Evolutionary conservation across 129 eudicot genomes (phyloP), one percentile per base, ranked within the genome.

Genomic region (Dittrichia graveolens): DNA sequence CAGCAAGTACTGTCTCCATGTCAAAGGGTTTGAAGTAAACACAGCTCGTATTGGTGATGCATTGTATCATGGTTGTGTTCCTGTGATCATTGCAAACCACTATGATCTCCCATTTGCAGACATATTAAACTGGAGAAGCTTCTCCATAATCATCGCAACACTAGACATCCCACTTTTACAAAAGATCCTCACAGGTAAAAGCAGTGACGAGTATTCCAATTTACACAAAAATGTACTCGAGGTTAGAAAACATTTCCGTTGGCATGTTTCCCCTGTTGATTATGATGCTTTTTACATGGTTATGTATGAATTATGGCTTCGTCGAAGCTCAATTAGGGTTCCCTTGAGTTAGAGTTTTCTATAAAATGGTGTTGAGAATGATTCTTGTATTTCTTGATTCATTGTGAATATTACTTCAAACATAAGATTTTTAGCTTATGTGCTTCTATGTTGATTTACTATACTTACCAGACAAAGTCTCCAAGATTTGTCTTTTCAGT

Each of bases 11-110:
- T 90, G 98, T 69, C 84, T 93, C 53, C 98, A 89, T 71, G 96
- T 87, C 19, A 92, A 92, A 78, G 98, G 98, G 7, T 92, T 81
- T 63, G 98, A 89, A 64, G 96, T 89, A 12, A 93, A 93, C 80
- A 89, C 98, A 34, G 96, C 98, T 61, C 96, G 96, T 18, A 67
- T 87, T 14, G 95, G 95, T 39, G 98, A 92, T 61, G 92, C 98
- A 6, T 31, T 92, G 5, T 76, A 83, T 73, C 87, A 89, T 35
- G 95, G 98, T 2, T 92, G 98, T 71, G 92, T 92, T 34, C 98
- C 96, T 14, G 92, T 87, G 4, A 80, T 92, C 79, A 85, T 92
- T 3, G 96, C 98, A 48, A 83, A 87, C 90, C 84, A 89, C 56
- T 89, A 93, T 71, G 96, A 93, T 79, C 95, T 89, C 65, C 98